Conservation (phyloP, 345 rosid genomes). For the Arabidopsis arenosa region DNA sequence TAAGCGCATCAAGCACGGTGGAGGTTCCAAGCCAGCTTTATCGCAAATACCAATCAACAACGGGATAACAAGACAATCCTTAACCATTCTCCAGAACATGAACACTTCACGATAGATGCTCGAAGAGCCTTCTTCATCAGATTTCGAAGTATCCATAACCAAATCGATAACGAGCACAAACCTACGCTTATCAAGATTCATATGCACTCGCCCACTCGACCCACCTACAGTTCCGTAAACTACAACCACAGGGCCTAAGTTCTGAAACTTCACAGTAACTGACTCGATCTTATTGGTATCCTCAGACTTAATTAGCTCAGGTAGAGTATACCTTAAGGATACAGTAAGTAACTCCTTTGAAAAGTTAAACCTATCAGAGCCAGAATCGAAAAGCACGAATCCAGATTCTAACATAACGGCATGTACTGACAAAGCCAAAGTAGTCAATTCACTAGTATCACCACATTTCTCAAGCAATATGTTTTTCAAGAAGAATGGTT, state of each 20-base stretch:
- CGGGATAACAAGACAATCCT: constrained; percentile 71
- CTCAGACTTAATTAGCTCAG: constrained; percentile 45
- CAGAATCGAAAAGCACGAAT: constrained; percentile 53
- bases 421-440: constrained; percentile 62
- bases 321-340: constrained; percentile 66
- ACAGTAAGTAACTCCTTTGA: constrained; percentile 51
- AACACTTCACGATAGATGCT: constrained; percentile 48
- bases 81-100: constrained; percentile 74
- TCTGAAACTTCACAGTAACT: constrained; percentile 60
- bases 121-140: constrained; percentile 32
- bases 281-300: constrained; percentile 39
- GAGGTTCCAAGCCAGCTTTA: constrained; percentile 57
- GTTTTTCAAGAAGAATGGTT: constrained; percentile 68
- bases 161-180: constrained; percentile 52
- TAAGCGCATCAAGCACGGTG: constrained; percentile 65
- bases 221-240: constrained; percentile 60
- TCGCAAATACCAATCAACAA: constrained; percentile 67
- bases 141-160: constrained; percentile 38
- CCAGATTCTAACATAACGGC: constrained; percentile 80
- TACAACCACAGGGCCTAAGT: constrained; percentile 56
- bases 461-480: constrained; percentile 59
- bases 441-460: constrained; percentile 50
- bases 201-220: constrained; percentile 43
- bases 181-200: constrained; percentile 54
- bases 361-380: constrained; percentile 55